Evolutionary conservation across 306 rosid species (phyloP).

Genomic region (Coriaria nepalensis): DNA sequence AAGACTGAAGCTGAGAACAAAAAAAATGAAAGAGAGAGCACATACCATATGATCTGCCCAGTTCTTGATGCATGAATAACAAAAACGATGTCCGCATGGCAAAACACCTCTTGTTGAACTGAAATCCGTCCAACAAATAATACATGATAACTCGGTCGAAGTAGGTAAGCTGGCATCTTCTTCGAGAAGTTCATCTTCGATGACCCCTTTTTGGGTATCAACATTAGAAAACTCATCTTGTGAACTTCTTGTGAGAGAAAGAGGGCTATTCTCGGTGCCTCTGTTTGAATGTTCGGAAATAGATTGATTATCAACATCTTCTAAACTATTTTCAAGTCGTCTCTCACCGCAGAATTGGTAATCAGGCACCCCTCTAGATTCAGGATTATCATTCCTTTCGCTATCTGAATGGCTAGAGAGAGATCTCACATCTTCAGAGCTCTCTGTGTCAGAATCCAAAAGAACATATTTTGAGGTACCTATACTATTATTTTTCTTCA

Average conservation of each 20-base stretch:
- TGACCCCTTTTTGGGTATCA: constrained; percentile 20
- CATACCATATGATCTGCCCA: constrained; percentile 70
- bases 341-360: constrained; percentile 20
- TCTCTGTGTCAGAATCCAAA: constrained; percentile 26
- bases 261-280: constrained; percentile 18
- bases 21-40: constrained; percentile 8
- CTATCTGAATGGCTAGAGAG: constrained; percentile 23
- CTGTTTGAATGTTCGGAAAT: constrained; percentile 20
- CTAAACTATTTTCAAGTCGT: constrained; percentile 15
- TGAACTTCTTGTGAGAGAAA: constrained; percentile 18
- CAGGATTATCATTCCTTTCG: constrained; percentile 14
- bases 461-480: constrained; percentile 14
- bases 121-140: constrained; percentile 72
- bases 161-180: constrained; percentile 19
- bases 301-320: constrained; percentile 15
- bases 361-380: constrained; percentile 21
- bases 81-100: constrained; percentile 83
- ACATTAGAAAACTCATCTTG: constrained; percentile 21
- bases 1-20: neutral
- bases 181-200: constrained; percentile 15
- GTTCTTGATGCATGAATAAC: constrained; percentile 60
- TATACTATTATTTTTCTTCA: constrained; percentile 14
- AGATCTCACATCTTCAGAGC: constrained; percentile 16
- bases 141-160: constrained; percentile 61
- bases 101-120: constrained; percentile 64